Evolutionary conservation across 2,329 filamentous ascomycete genomes (phyloP), one percentile per base, ranked within the genome.

Genomic region (Periconia sp.): DNA sequence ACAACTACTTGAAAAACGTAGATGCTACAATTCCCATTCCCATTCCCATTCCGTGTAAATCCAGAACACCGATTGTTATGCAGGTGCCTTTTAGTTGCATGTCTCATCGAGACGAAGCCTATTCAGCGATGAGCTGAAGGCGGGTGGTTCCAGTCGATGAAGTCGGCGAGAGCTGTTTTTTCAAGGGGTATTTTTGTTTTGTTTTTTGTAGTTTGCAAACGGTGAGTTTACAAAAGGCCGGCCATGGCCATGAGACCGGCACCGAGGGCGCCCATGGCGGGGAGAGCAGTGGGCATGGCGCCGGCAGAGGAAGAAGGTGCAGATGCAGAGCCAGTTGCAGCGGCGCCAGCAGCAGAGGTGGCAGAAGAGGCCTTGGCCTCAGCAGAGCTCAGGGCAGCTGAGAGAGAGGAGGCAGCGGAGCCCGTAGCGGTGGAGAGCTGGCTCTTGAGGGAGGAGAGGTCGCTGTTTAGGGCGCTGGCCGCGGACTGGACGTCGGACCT

Each of bases 211-310:
- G n/a, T n/a, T n/a, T n/a, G n/a, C n/a, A n/a, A n/a, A n/a, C 23
- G 26, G 30, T 11, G 17, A 40, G 29, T 51, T 51, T 68, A 68
- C 59, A 69, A 64, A 28, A 68, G 59, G 48, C 61, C 62, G 19
- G 63, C 65, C 34, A 57, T 28, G 22, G 61, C 56, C 40, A 66
- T 40, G 34, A 66, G 40, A 50, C 63, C 64, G 52, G 54, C 64
- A 43, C 59, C 64, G 15, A 63, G 42, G 34, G 59, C 64, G 21
- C 64, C 66, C 48, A 68, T 58, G 24, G 52, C 60, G 10, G 65
- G 62, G 24, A 66, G 45, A 22, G 50, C 58, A 34, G 56, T 60
- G 17, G 57, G 50, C 25, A 52, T 45, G 26, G 57, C 56, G 29
- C 52, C 58, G 34, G 40, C 57, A 29, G 45, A 38, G n/a, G 50